Evolutionary conservation across 352 stramenopile genomes (phyloP), one percentile per base, ranked within the genome.

Genomic region (Phytophthora meadii): DNA sequence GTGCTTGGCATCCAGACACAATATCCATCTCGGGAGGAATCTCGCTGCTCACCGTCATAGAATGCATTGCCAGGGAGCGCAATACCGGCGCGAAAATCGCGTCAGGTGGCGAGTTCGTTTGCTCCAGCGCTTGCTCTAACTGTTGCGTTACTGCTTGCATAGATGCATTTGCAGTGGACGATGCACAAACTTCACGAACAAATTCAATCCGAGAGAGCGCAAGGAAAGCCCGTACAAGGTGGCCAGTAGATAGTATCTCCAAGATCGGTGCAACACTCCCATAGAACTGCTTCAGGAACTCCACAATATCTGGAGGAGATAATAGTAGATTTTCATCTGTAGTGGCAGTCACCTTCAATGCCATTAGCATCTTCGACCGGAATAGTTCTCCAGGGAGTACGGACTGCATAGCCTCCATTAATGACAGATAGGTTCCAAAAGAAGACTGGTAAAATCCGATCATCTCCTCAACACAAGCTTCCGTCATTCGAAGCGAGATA

Each of bases 151-250:
- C 59, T 9, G 32, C 5, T 48, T 73, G 56, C 70, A 89, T 84
- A n/a, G 53, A 51, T 27, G 39, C 28, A 40, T 89, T 86, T 10
- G 42, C 45, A 17, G 58, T 49, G 24, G 61, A 30, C 0, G 70
- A 78, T 7, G 53, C 51, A 56, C 71, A 78, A 8, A 65, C 57
- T 52, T 89, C 76, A 10, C 81, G 81, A 1, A 61, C 74, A 70
- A 89, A 89, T 46, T 89, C 81, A 1, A 89, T 53, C 25, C 62
- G 54, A 47, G 65, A 70, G 17, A 81, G 72, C 1, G 70, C 51
- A n/a, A 72, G 25, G 30, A 81, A 81, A n/a, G 36, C 45, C 9
- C 53, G 61, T 1, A 69, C 57, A 24, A 76, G 44, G 22, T 76
- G 32, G 14, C 15, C 11, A 2, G 34, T 32, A 15, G 72, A 65